phyloP scores from a whole-genome alignment of 2,329 filamentous ascomycete species.

The Chaetomiaceae sp. region DNA sequence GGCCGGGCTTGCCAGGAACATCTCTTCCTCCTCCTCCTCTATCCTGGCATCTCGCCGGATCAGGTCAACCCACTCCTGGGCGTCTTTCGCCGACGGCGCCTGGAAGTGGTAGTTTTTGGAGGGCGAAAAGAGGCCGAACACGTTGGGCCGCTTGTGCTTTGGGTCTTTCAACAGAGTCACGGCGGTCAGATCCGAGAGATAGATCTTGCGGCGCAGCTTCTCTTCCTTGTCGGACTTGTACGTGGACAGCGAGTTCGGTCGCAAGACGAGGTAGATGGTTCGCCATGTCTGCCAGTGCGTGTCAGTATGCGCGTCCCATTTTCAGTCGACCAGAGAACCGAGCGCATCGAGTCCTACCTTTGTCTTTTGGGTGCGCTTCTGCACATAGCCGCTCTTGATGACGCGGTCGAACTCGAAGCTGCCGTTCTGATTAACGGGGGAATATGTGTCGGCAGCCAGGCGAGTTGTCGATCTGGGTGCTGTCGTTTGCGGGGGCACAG shows the following conservation, averaged over 20 bases:
- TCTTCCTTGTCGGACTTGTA: constrained; percentile 91
- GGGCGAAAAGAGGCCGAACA: constrained; percentile 90
- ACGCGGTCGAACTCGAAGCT: constrained; percentile 95
- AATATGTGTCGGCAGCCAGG: constrained; percentile 61
- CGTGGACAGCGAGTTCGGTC: constrained; percentile 83
- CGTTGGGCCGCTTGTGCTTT: constrained; percentile 77
- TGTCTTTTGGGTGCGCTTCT: constrained; percentile 88
- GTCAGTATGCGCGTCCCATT: constrained; percentile 6
- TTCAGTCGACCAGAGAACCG: background rate
- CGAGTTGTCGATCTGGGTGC: constrained; percentile 36
- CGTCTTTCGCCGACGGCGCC: constrained; percentile 66
- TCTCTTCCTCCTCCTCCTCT: constrained; percentile 82
- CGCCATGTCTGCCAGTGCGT: constrained; percentile 71
- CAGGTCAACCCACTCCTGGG: constrained; percentile 78
- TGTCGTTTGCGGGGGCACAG: constrained; percentile 27
- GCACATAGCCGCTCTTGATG: constrained; percentile 79
- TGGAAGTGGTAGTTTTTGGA: constrained; percentile 90
- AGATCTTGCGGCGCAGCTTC: constrained; percentile 82
- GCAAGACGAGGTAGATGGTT: constrained; percentile 78
- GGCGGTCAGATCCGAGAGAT: constrained; percentile 83
- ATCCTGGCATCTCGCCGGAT: constrained; percentile 77
- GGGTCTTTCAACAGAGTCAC: constrained; percentile 84
- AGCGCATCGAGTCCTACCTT: constrained; percentile 66
- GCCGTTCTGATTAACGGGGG: constrained; percentile 88
- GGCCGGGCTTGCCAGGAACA: constrained; percentile 65